A percentile compares a stretch with the other conserved stretches of the same genome.
Conservation (phyloP, 352 stramenopile genomes). For the Phytophthora quininea region DNA sequence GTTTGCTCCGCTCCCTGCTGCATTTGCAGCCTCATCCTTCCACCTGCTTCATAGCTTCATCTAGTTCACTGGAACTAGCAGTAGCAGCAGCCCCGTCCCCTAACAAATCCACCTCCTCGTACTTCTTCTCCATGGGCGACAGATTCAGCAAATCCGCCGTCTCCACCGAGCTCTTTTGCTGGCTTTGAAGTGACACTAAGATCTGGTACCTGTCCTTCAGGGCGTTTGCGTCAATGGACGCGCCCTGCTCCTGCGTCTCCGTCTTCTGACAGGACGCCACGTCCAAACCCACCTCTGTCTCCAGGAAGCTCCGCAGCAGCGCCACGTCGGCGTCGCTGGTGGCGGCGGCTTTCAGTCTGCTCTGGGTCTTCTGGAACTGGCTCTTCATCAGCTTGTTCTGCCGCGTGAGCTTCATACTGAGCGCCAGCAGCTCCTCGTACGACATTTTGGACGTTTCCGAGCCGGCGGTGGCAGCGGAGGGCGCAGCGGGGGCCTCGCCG, state of each 20-base stretch:
- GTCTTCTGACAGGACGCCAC: conserved; percentile 51
- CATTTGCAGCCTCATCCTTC: conserved; percentile 49
- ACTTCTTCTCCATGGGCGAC: conserved; percentile 41
- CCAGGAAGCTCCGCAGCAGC: conserved; percentile 61
- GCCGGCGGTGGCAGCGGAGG: conserved; percentile 5
- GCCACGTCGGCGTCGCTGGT: conserved; percentile 51
- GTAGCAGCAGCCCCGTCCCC: conserved; percentile 7
- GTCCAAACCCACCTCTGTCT: conserved; percentile 74
- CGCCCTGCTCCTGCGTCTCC: conserved; percentile 3
- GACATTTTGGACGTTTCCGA: conserved; percentile 36
- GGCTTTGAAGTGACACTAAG: conserved; percentile 46
- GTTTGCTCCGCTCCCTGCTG: conserved; percentile 39
- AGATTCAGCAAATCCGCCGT: conserved; percentile 52
- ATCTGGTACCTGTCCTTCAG: conserved; percentile 61
- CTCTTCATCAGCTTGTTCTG: conserved; percentile 90
- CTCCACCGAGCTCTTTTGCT: conserved; percentile 30
- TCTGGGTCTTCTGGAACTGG: conserved; percentile 83
- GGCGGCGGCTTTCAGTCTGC: conserved; percentile 42
- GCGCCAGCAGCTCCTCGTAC: conserved; percentile 82
- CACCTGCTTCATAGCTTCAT: conserved; percentile 51
- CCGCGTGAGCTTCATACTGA: conserved; percentile 89
- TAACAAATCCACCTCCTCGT: conserved; percentile 68
- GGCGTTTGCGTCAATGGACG: conserved; percentile 49
- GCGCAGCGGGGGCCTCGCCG: conserved; percentile 9
- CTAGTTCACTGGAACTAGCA: conserved; percentile 28